Conservation (phyloP, 2,329 filamentous ascomycete species). For the Aureobasidium sp. region DNA sequence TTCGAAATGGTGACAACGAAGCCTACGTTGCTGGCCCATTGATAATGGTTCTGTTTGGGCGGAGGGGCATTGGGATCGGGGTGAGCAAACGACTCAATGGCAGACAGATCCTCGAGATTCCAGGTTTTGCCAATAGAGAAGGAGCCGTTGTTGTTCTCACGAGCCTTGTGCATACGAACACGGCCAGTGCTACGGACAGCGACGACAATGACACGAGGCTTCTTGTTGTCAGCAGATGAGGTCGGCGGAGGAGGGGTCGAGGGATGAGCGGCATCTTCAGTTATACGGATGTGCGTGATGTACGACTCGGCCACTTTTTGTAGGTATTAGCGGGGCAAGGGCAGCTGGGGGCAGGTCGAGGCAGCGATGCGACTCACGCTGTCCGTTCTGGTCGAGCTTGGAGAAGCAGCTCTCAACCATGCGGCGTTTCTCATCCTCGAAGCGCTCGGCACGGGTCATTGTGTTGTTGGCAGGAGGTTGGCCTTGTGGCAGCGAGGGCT, state of each 20-base stretch:
- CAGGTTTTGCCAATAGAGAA: conserved; percentile 99
- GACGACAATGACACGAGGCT: conserved; percentile 85
- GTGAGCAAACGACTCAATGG: conserved; percentile 74
- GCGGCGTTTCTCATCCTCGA: conserved; percentile 92
- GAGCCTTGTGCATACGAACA: conserved; percentile 92
- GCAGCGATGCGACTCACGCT: conserved; percentile 52
- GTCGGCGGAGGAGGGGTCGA: conserved; percentile 78
- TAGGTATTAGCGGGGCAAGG: not conserved
- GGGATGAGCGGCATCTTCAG: conserved; percentile 77
- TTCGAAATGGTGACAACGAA: conserved; percentile 87
- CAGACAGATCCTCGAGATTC: conserved; percentile 83
- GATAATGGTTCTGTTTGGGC: conserved; percentile 51
- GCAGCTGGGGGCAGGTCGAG: not conserved
- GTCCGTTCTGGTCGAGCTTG: conserved; percentile 81
- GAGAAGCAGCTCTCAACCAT: conserved; percentile 93
- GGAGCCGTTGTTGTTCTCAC: conserved; percentile 86
- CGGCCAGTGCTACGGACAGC: conserved; percentile 86
- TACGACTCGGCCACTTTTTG: conserved; percentile 76
- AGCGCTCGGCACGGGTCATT: conserved; percentile 64
- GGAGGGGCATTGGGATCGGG: conserved; percentile 37
- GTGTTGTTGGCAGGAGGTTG: conserved; percentile 15
- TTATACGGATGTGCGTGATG: conserved; percentile 91
- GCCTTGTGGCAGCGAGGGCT: not conserved
- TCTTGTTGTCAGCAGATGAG: conserved; percentile 67
- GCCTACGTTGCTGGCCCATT: conserved; percentile 76